These are phyloP conservation scores for Fusarium tanahbumbuense DNA, from an alignment of 2,329 filamentous ascomycete genomes.

Conservation along the genomic window DNA sequence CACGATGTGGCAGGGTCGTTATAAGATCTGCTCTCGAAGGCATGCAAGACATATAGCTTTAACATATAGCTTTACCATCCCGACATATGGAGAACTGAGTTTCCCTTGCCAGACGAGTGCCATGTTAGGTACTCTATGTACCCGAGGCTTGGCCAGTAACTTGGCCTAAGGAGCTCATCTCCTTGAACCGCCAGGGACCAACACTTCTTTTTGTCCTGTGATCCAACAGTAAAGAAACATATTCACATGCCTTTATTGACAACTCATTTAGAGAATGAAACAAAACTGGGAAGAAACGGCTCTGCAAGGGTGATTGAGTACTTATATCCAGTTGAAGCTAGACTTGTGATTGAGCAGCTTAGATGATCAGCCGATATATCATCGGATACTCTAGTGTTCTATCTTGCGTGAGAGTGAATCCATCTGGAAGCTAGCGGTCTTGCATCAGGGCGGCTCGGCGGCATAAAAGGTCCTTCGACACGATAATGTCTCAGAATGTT, in stretches of 20 bases:
- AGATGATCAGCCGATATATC: neutral
- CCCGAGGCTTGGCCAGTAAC: neutral
- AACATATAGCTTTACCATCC: neutral
- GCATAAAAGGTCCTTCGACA: neutral
- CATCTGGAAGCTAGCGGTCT: neutral
- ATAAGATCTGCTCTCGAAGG: neutral
- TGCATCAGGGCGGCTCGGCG: neutral
- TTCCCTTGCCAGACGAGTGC: neutral
- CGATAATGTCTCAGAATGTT: conserved; percentile 10
- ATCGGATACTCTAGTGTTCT: neutral
- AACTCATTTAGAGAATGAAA: neutral
- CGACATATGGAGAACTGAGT: neutral
- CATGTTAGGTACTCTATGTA: neutral
- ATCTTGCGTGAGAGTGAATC: neutral
- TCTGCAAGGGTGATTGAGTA: neutral
- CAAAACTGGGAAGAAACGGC: too few species aligned
- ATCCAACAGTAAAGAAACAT: neutral
- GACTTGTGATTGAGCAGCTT: neutral
- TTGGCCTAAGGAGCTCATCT: neutral
- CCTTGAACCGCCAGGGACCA: neutral
- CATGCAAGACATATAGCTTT: neutral
- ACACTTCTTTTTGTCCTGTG: neutral
- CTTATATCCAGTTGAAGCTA: neutral
- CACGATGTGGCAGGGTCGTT: neutral
- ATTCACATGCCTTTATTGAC: neutral